These are phyloP conservation scores for Erodium trifolium DNA, from an alignment of 441 rosid genomes.

Conservation along the genomic window DNA sequence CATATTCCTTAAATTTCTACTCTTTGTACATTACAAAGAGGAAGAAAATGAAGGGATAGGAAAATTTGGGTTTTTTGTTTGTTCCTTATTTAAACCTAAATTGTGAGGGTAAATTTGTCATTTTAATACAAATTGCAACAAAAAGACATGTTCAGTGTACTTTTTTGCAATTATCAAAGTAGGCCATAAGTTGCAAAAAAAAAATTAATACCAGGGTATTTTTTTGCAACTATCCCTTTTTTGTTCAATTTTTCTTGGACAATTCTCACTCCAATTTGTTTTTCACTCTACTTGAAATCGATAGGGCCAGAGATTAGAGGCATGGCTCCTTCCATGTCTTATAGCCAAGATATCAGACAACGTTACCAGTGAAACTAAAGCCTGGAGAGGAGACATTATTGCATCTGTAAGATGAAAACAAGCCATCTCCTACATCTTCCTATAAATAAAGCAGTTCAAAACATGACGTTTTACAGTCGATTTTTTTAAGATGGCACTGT, in stretches of 20 bases:
- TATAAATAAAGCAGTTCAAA: not conserved
- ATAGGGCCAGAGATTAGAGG: conserved; percentile 30
- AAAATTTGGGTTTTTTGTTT: no score
- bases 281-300: conserved; percentile 21
- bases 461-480: not conserved
- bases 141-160: no score
- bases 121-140: no score
- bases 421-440: conserved; percentile 1
- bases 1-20: no score
- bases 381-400: conserved; percentile 5
- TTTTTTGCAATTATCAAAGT: no score
- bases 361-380: conserved; percentile 3
- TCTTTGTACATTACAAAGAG: no score
- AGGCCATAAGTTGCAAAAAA: no score
- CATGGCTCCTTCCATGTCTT: conserved; percentile 17
- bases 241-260: not conserved
- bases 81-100: no score
- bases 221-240: no score
- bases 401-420: not conserved
- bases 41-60: no score
- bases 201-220: no score
- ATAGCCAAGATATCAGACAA: not conserved
- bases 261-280: conserved; percentile 12
- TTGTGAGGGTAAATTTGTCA: no score
- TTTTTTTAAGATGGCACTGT: not conserved